phyloP scores from a whole-genome alignment of 2,329 filamentous ascomycete genomes.

The Fusarium hostae region DNA sequence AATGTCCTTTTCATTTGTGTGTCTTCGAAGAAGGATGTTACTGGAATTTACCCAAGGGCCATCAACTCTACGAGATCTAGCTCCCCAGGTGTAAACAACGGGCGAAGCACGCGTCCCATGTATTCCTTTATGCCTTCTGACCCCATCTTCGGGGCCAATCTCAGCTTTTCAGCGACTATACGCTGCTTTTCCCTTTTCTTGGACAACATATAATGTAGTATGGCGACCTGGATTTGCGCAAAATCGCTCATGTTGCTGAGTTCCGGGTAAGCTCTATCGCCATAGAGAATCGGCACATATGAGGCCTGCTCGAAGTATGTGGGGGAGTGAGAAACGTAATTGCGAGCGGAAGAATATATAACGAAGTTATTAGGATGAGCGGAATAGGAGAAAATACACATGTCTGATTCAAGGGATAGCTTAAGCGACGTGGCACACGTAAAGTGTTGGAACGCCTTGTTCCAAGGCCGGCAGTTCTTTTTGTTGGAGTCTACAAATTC shows the following conservation, averaged over 20 bases:
- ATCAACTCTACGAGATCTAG: accelerated
- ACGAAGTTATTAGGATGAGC: accelerated
- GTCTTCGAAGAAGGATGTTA: accelerated
- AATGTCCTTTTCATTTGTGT: accelerated
- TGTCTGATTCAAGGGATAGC: neutral
- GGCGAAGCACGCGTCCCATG: accelerated
- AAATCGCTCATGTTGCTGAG: accelerated
- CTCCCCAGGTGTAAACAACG: neutral
- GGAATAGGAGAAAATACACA: accelerated
- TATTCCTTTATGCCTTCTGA: accelerated
- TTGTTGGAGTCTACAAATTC: accelerated
- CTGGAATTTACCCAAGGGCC: neutral
- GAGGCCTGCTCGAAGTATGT: neutral
- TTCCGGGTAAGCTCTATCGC: neutral
- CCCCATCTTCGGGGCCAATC: accelerated
- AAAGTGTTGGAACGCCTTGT: neutral
- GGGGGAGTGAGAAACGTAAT: neutral
- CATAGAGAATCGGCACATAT: accelerated
- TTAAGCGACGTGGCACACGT: neutral
- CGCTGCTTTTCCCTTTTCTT: accelerated
- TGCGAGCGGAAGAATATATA: neutral
- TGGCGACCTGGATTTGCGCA: accelerated
- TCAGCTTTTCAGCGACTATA: neutral
- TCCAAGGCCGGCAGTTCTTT: accelerated
- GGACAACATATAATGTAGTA: neutral